Conservation (phyloP, 2,329 filamentous ascomycete species). For the Fusarium palustre region DNA sequence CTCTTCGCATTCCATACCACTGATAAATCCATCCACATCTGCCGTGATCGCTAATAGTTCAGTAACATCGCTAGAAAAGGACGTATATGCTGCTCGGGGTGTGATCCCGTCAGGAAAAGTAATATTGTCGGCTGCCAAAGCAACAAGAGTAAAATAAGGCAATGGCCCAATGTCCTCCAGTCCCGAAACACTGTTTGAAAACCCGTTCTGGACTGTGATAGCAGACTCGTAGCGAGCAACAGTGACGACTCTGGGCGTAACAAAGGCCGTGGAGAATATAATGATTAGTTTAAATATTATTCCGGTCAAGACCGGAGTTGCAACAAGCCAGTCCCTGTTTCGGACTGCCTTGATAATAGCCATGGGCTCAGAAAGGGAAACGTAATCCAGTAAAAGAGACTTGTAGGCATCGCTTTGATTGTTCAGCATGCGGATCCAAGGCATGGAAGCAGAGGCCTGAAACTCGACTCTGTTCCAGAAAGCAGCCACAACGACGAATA, state of each 20-base stretch:
- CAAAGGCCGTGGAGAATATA: slow-evolving; percentile 53
- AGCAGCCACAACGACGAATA: slow-evolving; percentile 51
- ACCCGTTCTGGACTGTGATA: slow-evolving; percentile 47
- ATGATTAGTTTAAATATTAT: slow-evolving; percentile 52
- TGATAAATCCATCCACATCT: slow-evolving; percentile 52
- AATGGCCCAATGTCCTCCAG: slow-evolving; percentile 45
- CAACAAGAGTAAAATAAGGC: slow-evolving; percentile 52
- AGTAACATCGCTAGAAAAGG: slow-evolving; percentile 47
- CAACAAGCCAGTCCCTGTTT: slow-evolving; percentile 53
- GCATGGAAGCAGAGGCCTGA: slow-evolving; percentile 53
- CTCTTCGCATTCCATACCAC: slow-evolving; percentile 49
- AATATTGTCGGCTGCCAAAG: slow-evolving; percentile 47
- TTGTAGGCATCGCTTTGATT: slow-evolving; percentile 47
- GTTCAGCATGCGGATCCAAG: slow-evolving; percentile 53
- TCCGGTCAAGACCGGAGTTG: slow-evolving; percentile 41
- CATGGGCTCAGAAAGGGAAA: slow-evolving; percentile 48
- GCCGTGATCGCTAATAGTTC: slow-evolving; percentile 45
- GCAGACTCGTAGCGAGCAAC: slow-evolving; percentile 41
- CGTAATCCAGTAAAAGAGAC: slow-evolving; percentile 54
- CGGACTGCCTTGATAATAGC: slow-evolving; percentile 47
- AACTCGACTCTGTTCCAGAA: slow-evolving; percentile 55
- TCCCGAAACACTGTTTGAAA: slow-evolving; percentile 45
- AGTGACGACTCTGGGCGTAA: slow-evolving; percentile 49
- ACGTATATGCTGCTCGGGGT: slow-evolving; percentile 51
- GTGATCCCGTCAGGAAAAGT: slow-evolving; percentile 51